Evolutionary conservation across 176 grass and related monocot species (phyloP), one percentile per base, ranked within the genome.

Genomic region (Alopecurus myosuroides): DNA sequence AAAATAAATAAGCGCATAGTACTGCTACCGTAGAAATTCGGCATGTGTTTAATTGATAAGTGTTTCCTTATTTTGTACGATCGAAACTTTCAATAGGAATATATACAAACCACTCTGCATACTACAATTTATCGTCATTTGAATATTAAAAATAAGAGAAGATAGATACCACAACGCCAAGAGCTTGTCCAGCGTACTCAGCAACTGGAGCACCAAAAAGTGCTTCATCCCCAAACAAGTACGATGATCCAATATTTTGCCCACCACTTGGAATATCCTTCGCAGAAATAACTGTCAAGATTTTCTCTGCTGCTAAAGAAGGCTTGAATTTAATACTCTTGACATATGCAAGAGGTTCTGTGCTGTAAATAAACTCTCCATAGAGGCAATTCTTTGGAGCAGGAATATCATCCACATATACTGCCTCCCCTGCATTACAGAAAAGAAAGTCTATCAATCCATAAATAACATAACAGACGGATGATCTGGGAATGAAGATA

Each of bases 351-450:
- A 91, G 80, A 31, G 95, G 90, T 49, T 62, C 71, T 40, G 92
- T 71, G 84, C 90, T 97, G 58, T 94, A 97, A 81, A 97, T 80
- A 85, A 93, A 97, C 87, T 94, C 95, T 72, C 90, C 92, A 42
- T 89, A 73, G 2, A 97, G 88, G 39, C 92, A 94, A 57, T 97
- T 86, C 22, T 89, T 94, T 57, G 94, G 94, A 63, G 83, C 22
- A 64, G 88, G 84, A 86, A 92, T 87, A 76, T 97, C 95, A 82
- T 97, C 95, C 22, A 97, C 92, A 86, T 97, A 97, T 30, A 97
- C 44, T 2, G 90, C 92, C 84, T 97, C 94, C 40, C 92, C 94
- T 97, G 73, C 69, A 84, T 20, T 13, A 71, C 5, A 39, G 22
- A 58, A 82, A 5, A 74, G 1, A 76, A 46, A 60, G 25, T 57